Evolutionary conservation across 2,329 filamentous ascomycete species (phyloP).

Genomic region (Exophiala mesophila): DNA sequence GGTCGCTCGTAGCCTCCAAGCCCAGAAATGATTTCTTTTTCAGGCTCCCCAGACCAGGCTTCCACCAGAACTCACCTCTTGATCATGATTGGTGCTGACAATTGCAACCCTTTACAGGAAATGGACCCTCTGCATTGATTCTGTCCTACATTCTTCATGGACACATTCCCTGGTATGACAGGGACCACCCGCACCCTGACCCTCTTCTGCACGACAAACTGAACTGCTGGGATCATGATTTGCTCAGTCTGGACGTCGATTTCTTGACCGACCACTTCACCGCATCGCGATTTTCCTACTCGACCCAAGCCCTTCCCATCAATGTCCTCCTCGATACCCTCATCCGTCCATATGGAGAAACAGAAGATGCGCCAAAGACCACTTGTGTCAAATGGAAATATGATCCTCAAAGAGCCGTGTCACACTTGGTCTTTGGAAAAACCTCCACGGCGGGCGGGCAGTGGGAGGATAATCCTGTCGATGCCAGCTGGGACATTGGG

Average conservation of each 20-base stretch:
- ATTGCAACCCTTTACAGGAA: constrained; percentile 39
- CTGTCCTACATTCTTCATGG: constrained; percentile 60
- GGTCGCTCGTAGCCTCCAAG: constrained; percentile 10
- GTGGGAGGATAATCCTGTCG: constrained; percentile 53
- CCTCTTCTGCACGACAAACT: constrained; percentile 53
- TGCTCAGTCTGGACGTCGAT: constrained; percentile 46
- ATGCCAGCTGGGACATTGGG: constrained; percentile 52
- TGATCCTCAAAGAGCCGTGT: constrained; percentile 46
- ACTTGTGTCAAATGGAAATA: constrained; percentile 53
- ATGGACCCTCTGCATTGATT: constrained; percentile 58
- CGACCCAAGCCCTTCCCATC: constrained; percentile 55
- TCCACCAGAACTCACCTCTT: too few species aligned
- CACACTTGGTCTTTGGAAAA: constrained; percentile 52
- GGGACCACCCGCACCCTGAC: constrained; percentile 51
- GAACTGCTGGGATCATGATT: constrained; percentile 36
- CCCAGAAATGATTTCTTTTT: constrained; percentile 7
- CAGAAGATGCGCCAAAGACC: constrained; percentile 46
- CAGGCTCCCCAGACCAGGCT: too few species aligned
- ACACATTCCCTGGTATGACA: constrained; percentile 53
- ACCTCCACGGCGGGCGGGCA: constrained; percentile 51
- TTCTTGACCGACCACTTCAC: constrained; percentile 54
- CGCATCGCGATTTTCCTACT: constrained; percentile 55
- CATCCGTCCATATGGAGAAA: constrained; percentile 55
- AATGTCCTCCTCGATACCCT: constrained; percentile 58
- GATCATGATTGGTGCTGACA: not conserved